phyloP scores from a whole-genome alignment of 2,329 filamentous ascomycete genomes.

The Cladosporium colombiae region DNA sequence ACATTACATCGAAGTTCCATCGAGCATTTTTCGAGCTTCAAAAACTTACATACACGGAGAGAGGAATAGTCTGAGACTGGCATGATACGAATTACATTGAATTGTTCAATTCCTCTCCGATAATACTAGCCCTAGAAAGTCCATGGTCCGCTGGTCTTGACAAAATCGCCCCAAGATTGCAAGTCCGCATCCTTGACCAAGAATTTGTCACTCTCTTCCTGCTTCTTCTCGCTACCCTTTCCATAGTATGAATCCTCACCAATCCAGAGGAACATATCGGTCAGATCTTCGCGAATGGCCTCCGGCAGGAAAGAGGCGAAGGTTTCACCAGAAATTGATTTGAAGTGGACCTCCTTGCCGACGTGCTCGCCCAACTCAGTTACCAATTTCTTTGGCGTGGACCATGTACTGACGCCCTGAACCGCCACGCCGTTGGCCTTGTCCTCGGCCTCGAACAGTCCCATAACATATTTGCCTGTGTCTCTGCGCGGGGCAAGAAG shows the following conservation, averaged over 20 bases:
- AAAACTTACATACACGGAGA: neutral
- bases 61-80: neutral
- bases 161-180: slow-evolving; percentile 26
- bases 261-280: slow-evolving; percentile 34
- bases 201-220: slow-evolving; percentile 31
- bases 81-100: neutral
- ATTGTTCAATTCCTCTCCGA: neutral
- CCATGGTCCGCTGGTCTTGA: slow-evolving; percentile 25
- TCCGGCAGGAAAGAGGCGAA: slow-evolving; percentile 31
- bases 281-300: slow-evolving; percentile 30
- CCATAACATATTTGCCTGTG: slow-evolving; percentile 34
- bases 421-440: slow-evolving; percentile 30
- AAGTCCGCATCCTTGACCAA: slow-evolving; percentile 28
- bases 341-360: slow-evolving; percentile 32
- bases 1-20: neutral
- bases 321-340: slow-evolving; percentile 29
- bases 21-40: neutral
- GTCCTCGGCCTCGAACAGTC: slow-evolving; percentile 31
- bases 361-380: slow-evolving; percentile 25
- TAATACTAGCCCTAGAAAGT: neutral
- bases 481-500: slow-evolving; percentile 32
- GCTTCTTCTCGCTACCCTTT: slow-evolving; percentile 30
- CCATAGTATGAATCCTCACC: slow-evolving; percentile 34
- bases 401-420: slow-evolving; percentile 32
- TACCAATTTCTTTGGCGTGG: slow-evolving; percentile 33